Percentiles rank a stretch among this genome's conserved stretches.
phyloP scores from a whole-genome alignment of 257 asterid species.

The Dorcoceras hygrometricum region DNA sequence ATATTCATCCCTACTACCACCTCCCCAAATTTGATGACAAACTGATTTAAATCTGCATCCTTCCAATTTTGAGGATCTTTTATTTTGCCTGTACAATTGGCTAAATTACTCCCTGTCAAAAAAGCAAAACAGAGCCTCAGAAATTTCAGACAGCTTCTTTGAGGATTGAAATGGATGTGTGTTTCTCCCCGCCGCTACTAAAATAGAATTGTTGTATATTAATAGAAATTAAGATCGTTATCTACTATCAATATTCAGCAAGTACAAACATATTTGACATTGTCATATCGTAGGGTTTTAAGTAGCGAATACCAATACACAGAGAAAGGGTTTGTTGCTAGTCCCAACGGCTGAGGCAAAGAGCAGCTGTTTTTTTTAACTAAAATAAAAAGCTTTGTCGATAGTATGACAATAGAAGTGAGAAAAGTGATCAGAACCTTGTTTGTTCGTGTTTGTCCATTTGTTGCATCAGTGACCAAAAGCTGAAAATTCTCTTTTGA shows the following conservation, averaged over 20 bases:
- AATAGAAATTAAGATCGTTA: too few relatives aligned
- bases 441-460: conserved; percentile 20
- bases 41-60: conserved; percentile 1
- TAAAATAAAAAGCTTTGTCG: not conserved
- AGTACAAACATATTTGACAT: not conserved
- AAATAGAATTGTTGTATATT: not conserved
- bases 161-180: not conserved
- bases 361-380: not conserved
- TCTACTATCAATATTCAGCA: too few relatives aligned
- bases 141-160: not conserved
- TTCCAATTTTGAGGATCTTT: not conserved
- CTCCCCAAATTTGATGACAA: conserved; percentile 9
- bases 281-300: too few relatives aligned
- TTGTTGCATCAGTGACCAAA: conserved; percentile 23
- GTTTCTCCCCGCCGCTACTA: not conserved
- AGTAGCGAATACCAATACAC: too few relatives aligned
- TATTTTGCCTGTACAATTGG: conserved; percentile 4
- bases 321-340: too few relatives aligned
- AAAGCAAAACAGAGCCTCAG: conserved; percentile 7
- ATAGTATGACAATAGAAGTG: not conserved
- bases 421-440: conserved; percentile 1
- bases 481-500: conserved; percentile 24
- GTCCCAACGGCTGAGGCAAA: not conserved
- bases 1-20: conserved; percentile 17
- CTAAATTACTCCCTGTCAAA: conserved; percentile 13